Percentiles rank a stretch among this genome's conserved stretches.
Evolutionary conservation across 495 filamentous ascomycete genomes (phyloP).

Genomic region (Trichocladium uniseriatum): DNA sequence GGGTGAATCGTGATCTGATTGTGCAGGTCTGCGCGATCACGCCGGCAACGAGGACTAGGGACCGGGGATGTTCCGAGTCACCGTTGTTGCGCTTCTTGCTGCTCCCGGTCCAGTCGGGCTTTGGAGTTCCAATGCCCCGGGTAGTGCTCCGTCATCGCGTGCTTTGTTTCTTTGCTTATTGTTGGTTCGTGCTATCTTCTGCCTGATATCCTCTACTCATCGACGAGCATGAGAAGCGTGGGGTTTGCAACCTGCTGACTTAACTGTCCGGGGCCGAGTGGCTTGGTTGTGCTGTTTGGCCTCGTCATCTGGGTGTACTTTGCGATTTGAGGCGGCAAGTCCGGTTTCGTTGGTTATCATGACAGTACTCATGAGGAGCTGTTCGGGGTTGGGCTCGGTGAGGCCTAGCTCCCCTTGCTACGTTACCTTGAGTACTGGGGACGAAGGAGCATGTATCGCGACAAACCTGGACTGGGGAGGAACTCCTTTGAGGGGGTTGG

Average conservation of each 20-base stretch:
- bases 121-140: too few species aligned
- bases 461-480: neutral
- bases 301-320: too few species aligned
- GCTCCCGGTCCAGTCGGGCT: too few species aligned
- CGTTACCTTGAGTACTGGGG: neutral
- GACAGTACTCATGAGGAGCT: neutral
- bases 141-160: neutral
- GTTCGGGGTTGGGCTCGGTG: conserved; percentile 1
- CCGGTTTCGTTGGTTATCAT: neutral
- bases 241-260: too few species aligned
- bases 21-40: neutral
- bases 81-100: too few species aligned
- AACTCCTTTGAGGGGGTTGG: neutral
- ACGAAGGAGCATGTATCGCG: neutral
- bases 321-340: too few species aligned
- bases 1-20: neutral
- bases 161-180: neutral
- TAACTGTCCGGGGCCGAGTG: too few species aligned
- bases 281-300: too few species aligned
- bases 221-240: too few species aligned
- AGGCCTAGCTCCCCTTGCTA: neutral
- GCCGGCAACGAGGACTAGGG: neutral
- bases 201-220: neutral
- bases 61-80: too few species aligned
- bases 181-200: neutral